Base-by-base conservation (phyloP, 441 rosid genomes). In the Pelargonium australe region DNA sequence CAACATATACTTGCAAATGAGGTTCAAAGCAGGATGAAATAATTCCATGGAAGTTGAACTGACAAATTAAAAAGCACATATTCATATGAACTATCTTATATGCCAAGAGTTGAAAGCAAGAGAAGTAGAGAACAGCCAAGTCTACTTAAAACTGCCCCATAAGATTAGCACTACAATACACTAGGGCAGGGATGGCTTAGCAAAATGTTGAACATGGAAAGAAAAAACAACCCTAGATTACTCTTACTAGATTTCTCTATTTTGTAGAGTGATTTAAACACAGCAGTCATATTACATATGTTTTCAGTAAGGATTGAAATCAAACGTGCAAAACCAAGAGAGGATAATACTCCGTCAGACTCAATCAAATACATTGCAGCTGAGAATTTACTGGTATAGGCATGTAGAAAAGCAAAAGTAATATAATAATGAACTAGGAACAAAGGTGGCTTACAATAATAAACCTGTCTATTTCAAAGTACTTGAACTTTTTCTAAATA, bases 21-120 rank as follows among this genome's bases (percentile, higher is more conserved):
- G 98, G 99, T 82, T 95, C 99, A 72, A 95, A 95, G 86, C 98
- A 95, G 67, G 97, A 90, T 44, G 99, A 95, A 71, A 95, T 84
- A 70, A 95, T 95, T 79, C 99, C 98, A 44, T 85, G 96, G 85
- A 95, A 95, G 84, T 95, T 95, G 80, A 95, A 95, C 99, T 95
- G 97, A 80, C 68, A 82, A 73, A 79, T 49, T 57, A 70, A 73
- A 10, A 31, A 70, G 69, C 19, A 65, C 66, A 74, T 28, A 73
- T 64, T 70, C 14, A 34, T 34, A 70, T 34, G 40, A 73, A 60
- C 57, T 17, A 71, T 28, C 68, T 65, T 20, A 44, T 65, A 34
- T 41, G 62, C 69, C 63, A 44, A 62, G 71, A 66, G 67, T 58
- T 63, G 14, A 63, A 74, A 47, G 63, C 43, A 70, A 64, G 62